Base-by-base conservation (phyloP, 2,329 filamentous ascomycete genomes). In the Diaporthe amygdali region DNA sequence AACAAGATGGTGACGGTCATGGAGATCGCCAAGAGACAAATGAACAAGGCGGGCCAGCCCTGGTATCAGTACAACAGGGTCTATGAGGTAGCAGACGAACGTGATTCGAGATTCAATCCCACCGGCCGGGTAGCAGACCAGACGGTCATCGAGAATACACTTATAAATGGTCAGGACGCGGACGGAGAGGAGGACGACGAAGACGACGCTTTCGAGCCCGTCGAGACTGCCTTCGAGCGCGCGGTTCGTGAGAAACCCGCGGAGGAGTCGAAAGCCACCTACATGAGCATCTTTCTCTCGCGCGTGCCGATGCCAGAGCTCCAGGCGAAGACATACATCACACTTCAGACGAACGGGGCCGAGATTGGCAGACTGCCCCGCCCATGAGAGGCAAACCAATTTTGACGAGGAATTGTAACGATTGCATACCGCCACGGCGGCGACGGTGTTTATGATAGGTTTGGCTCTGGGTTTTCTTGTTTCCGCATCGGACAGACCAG, bases 1-100 rank as follows among this genome's bases (percentile, higher is more conserved):
- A 85, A 85, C 79, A 95, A 94, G 79, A 83, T 94, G 76, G 88
- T 94, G 75, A 91, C 88, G 5, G 87, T 94, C 55, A 86, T 86
- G 54, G 92, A 94, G 79, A 90, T 93, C 46, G 86, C 85, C 69
- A 92, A 92, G 79, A 82, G 87, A 47, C 82, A 89, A 56, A 80
- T 92, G 66, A 81, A 76, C 39, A 83, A 85, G 64, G 79, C 82
- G 49, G 84, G 83, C 4, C 83, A 81, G 71, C 74, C 81, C 59
- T 90, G 86, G 84, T 88, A 82, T 71, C 89, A 89, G 78, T 90
- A 89, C 78, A 90, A 90, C 72, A 82, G 86, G 67, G 79, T 90
- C 15, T 88, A 87, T 75, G 84, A 88, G 72, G 80, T 85, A 22
- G 81, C 82, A 32, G 74, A 68, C 0, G 74, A 82, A 25, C 59